Evolutionary conservation across 495 filamentous ascomycete species (phyloP).

Genomic region (Lophiotrema nucula): DNA sequence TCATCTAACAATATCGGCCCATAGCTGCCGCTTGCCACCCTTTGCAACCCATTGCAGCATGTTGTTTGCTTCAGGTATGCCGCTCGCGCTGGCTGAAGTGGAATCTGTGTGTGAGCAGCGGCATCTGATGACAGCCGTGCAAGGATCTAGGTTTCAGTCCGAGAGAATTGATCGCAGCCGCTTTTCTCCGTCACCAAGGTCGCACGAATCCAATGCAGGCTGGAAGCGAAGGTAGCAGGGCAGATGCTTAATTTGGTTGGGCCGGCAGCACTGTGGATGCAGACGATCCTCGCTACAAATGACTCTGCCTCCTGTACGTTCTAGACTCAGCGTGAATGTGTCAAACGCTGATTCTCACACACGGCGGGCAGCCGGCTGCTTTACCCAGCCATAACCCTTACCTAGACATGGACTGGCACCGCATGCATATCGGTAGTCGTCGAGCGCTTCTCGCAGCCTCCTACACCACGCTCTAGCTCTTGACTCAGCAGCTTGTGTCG

Average conservation of each 20-base stretch:
- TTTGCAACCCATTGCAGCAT: not conserved
- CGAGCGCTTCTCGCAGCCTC: too few relatives aligned
- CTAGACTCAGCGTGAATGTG: slow-evolving; percentile 20
- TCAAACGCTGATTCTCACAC: slow-evolving; percentile 16
- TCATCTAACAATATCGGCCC: not conserved
- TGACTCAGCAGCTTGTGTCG: too few relatives aligned
- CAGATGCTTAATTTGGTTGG: not conserved
- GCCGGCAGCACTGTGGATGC: not conserved
- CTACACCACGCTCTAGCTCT: too few relatives aligned
- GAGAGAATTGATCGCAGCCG: too few relatives aligned
- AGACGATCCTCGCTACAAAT: not conserved
- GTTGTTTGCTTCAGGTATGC: not conserved
- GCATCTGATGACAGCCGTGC: too few relatives aligned
- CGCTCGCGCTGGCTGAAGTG: not conserved
- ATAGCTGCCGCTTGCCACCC: not conserved
- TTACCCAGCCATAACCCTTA: not conserved
- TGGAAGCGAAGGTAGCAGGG: not conserved
- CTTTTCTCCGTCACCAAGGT: not conserved
- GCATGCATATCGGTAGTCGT: too few relatives aligned
- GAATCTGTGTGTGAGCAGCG: not conserved
- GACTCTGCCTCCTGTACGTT: slow-evolving; percentile 5
- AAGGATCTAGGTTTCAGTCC: too few relatives aligned
- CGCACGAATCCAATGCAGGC: not conserved
- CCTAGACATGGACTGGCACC: not conserved
- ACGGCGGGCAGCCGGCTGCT: slow-evolving; percentile 8